These are phyloP conservation scores for Beauveria sp. DNA, from an alignment of 2,329 filamentous ascomycete species.

Conservation along the genomic window DNA sequence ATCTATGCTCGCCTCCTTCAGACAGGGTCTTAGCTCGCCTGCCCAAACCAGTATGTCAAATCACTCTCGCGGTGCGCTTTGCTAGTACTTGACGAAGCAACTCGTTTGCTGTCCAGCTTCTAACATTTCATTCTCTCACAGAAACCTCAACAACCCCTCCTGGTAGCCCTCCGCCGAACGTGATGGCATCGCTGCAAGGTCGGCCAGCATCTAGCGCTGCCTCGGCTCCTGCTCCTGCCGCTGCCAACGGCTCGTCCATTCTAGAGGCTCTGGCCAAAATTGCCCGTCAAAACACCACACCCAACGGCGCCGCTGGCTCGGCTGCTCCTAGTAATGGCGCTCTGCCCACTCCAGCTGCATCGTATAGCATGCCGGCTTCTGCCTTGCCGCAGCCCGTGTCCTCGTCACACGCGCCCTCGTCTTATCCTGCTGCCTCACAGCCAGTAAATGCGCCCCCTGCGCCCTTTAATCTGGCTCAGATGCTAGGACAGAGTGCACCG, in stretches of 20 bases:
- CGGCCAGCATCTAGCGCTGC: slow-evolving; percentile 10
- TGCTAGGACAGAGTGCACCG: slow-evolving; percentile 28
- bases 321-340: slow-evolving; percentile 34
- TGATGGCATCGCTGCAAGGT: slow-evolving; percentile 30
- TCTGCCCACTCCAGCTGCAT: slow-evolving; percentile 34
- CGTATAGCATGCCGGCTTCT: slow-evolving; percentile 30
- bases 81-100: background rate
- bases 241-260: slow-evolving; percentile 51
- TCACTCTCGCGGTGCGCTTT: background rate
- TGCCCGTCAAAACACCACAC: slow-evolving; percentile 56
- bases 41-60: slow-evolving; percentile 45
- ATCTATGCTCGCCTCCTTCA: slow-evolving; percentile 73
- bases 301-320: slow-evolving; percentile 30
- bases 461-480: slow-evolving; percentile 31
- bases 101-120: slow-evolving; percentile 14
- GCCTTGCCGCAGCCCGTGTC: slow-evolving; percentile 25
- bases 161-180: slow-evolving; percentile 48
- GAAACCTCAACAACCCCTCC: slow-evolving; percentile 65
- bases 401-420: slow-evolving; percentile 24
- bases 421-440: slow-evolving; percentile 39
- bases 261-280: slow-evolving; percentile 74
- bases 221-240: slow-evolving; percentile 26
- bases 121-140: slow-evolving; percentile 37
- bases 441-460: slow-evolving; percentile 52
- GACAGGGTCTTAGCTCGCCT: slow-evolving; percentile 64